These are phyloP conservation scores for Huntiella decipiens DNA, from an alignment of 2,329 filamentous ascomycete genomes.

Conservation along the genomic window DNA sequence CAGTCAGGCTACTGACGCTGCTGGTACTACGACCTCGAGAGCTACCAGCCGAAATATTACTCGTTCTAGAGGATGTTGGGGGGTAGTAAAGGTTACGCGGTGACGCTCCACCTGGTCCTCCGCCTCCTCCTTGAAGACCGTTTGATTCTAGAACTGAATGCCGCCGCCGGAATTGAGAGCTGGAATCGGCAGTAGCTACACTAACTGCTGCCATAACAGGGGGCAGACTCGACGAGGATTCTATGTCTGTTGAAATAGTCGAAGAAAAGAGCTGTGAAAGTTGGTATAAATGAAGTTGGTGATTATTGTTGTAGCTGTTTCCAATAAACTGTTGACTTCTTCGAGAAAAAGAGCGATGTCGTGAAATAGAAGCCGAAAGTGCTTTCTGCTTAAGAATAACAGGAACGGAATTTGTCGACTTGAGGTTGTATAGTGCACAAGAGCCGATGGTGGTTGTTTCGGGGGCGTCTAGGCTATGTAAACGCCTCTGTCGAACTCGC, in stretches of 20 bases:
- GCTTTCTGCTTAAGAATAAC: neutral
- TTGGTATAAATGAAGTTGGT: neutral
- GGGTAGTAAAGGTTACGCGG: conserved; percentile 5
- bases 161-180: conserved; percentile 7
- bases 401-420: neutral
- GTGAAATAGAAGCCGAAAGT: neutral
- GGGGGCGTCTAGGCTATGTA: neutral
- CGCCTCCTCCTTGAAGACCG: too few species aligned
- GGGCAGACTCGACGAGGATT: conserved; percentile 1
- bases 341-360: neutral
- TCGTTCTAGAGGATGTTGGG: conserved; percentile 2
- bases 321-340: neutral
- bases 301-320: neutral
- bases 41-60: neutral
- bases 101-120: neutral
- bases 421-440: neutral
- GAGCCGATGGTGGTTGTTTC: neutral
- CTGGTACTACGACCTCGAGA: too few species aligned
- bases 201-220: conserved; percentile 8
- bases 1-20: too few species aligned
- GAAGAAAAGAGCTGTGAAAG: neutral
- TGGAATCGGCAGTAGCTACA: conserved; percentile 1
- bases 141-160: conserved; percentile 8
- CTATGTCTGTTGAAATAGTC: neutral
- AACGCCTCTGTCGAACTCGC: neutral